Evolutionary conservation across 805 yeast species (phyloP).

Genomic region (Nakazawaea ishiwadae): DNA sequence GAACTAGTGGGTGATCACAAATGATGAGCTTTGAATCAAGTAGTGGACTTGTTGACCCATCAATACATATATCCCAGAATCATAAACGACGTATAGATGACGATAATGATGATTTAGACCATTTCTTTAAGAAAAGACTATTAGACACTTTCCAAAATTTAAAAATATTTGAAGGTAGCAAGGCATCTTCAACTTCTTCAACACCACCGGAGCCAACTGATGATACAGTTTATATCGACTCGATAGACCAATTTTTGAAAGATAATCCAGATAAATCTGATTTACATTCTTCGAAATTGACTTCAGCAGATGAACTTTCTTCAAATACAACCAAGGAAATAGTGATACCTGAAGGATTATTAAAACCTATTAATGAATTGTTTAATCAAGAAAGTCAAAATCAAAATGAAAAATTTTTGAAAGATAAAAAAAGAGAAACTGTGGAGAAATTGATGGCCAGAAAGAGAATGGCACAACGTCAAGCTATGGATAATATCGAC

Average conservation of each 20-base stretch:
- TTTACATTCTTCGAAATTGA: slow-evolving; percentile 1
- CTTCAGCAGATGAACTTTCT: slow-evolving; percentile 8
- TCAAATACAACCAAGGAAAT: slow-evolving; percentile 8
- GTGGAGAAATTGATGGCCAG: slow-evolving; percentile 5
- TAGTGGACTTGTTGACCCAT: background rate
- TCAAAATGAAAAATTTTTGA: slow-evolving; percentile 9
- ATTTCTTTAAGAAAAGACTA: slow-evolving; percentile 13
- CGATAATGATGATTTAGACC: slow-evolving; percentile 13
- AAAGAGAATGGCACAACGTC: slow-evolving; percentile 3
- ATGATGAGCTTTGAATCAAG: slow-evolving; percentile 2
- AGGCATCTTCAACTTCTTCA: background rate
- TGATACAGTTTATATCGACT: slow-evolving; percentile 16
- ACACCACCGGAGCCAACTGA: too few species aligned
- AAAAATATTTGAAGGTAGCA: slow-evolving; percentile 10
- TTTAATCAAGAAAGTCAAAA: slow-evolving; percentile 9
- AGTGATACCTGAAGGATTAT: slow-evolving; percentile 14
- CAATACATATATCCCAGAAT: too few species aligned
- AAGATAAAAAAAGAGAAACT: slow-evolving; percentile 8
- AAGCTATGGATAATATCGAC: slow-evolving; percentile 1
- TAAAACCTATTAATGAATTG: slow-evolving; percentile 15
- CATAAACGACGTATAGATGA: slow-evolving; percentile 10
- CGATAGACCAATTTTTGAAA: slow-evolving; percentile 21
- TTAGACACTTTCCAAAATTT: slow-evolving; percentile 13
- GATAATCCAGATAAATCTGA: slow-evolving; percentile 18
- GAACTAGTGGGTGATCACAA: background rate